Conservation (phyloP, 1,284 basidiomycete species). For the Ustilago xerochloae region DNA sequence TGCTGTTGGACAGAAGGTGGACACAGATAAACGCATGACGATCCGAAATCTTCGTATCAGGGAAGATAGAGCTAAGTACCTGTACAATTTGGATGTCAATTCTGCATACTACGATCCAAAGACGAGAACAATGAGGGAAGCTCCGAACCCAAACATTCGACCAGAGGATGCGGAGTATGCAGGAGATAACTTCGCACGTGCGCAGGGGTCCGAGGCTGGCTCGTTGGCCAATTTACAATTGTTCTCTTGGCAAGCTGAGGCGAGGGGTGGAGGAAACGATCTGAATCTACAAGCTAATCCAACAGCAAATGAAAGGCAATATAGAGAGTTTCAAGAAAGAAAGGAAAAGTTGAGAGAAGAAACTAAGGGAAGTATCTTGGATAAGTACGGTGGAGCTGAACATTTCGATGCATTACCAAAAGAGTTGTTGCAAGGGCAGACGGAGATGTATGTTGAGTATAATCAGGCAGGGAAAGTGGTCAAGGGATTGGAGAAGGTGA, state of each 20-base stretch:
- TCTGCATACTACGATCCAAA: slow-evolving; percentile 99
- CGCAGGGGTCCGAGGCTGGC: slow-evolving; percentile 83
- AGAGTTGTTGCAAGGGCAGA: slow-evolving; percentile 91
- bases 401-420: slow-evolving; percentile 87
- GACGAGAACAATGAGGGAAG: slow-evolving; percentile 98
- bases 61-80: slow-evolving; percentile 98
- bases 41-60: slow-evolving; percentile 98
- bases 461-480: slow-evolving; percentile 89
- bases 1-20: slow-evolving; percentile 95
- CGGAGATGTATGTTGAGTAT: slow-evolving; percentile 97
- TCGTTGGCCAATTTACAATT: slow-evolving; percentile 91
- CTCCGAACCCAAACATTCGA: slow-evolving; percentile 80
- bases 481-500: slow-evolving; percentile 88
- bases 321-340: slow-evolving; percentile 88
- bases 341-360: slow-evolving; percentile 90
- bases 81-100: slow-evolving; percentile 93
- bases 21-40: slow-evolving; percentile 97
- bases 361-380: slow-evolving; percentile 74
- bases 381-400: slow-evolving; percentile 91
- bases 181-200: slow-evolving; percentile 94
- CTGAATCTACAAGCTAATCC: slow-evolving; percentile 96
- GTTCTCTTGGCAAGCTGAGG: slow-evolving; percentile 96
- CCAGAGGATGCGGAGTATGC: slow-evolving; percentile 91
- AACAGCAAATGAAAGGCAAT: slow-evolving; percentile 87
- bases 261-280: slow-evolving; percentile 82